phyloP scores from a whole-genome alignment of 148 eudicot species.

The Silene latifolia region DNA sequence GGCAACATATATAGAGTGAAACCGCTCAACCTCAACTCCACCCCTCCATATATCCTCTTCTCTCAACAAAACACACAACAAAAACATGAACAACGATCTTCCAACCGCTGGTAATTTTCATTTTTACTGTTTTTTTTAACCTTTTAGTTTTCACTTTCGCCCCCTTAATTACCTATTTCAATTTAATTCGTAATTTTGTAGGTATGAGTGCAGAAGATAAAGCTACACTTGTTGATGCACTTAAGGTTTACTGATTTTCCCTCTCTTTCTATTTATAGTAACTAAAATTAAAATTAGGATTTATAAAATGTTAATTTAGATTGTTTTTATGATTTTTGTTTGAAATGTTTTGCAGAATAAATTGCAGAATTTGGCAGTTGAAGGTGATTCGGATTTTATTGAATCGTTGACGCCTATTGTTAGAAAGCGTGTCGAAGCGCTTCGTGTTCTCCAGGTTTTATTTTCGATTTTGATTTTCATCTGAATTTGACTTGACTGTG shows the following conservation, averaged over 20 bases:
- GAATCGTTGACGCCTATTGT: conserved; percentile 58
- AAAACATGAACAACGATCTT: no score
- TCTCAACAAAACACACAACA: no score
- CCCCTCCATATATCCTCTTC: no score
- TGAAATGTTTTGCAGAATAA: conserved; percentile 42
- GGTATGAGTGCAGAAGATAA: conserved; percentile 83
- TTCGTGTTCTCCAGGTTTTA: conserved; percentile 67
- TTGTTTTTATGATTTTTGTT: conserved; percentile 3
- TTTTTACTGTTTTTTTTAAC: no score
- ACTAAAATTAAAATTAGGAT: not conserved
- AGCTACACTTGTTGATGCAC: conserved; percentile 75
- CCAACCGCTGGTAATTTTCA: no score
- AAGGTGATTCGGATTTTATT: conserved; percentile 49
- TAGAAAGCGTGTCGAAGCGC: conserved; percentile 71
- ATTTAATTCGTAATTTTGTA: conserved; percentile 15
- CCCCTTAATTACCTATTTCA: not conserved
- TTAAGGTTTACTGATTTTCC: conserved; percentile 52
- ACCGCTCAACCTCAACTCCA: no score
- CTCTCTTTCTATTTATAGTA: no score
- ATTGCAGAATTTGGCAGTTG: conserved; percentile 77
- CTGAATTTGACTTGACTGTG: not conserved
- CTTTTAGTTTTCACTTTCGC: not conserved
- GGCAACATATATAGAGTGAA: no score
- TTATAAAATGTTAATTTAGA: not conserved
- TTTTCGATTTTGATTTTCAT: not conserved